These are phyloP conservation scores for Pyricularia pennisetigena DNA, from an alignment of 2,329 filamentous ascomycete species.

Conservation along the genomic window DNA sequence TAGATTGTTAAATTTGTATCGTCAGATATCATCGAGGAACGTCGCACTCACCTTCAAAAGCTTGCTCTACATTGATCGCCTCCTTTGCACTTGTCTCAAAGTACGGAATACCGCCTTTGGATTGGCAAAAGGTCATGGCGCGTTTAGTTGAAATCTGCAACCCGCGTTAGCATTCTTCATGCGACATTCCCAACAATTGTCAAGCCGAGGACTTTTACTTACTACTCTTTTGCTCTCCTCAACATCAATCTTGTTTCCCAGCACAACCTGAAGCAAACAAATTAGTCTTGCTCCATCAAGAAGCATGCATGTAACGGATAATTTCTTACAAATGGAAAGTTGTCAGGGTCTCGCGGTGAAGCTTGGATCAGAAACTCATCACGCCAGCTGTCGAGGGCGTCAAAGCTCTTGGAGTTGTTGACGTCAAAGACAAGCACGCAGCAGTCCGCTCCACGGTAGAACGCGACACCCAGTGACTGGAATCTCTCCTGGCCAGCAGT, in stretches of 20 bases:
- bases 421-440: slow-evolving; percentile 97
- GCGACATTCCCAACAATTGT: not conserved
- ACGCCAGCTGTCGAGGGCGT: slow-evolving; percentile 95
- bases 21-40: not conserved
- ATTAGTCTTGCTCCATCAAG: not conserved
- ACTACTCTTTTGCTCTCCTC: slow-evolving; percentile 95
- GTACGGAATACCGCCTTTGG: slow-evolving; percentile 94
- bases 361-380: slow-evolving; percentile 98
- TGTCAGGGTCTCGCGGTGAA: slow-evolving; percentile 90
- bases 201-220: slow-evolving; percentile 14
- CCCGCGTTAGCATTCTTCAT: too few relatives aligned
- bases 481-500: slow-evolving; percentile 96
- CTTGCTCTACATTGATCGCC: slow-evolving; percentile 90
- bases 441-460: slow-evolving; percentile 96
- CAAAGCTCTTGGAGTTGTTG: slow-evolving; percentile 98
- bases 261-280: slow-evolving; percentile 56
- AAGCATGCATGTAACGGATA: slow-evolving; percentile 10
- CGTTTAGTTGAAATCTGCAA: slow-evolving; percentile 82
- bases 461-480: slow-evolving; percentile 92
- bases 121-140: slow-evolving; percentile 95
- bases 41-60: slow-evolving; percentile 48
- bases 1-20: not conserved
- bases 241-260: slow-evolving; percentile 98
- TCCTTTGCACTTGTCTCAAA: slow-evolving; percentile 99
- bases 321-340: slow-evolving; percentile 82